Base-by-base conservation (phyloP, 2,329 filamentous ascomycete genomes). In the Dactylellina drechsleri region DNA sequence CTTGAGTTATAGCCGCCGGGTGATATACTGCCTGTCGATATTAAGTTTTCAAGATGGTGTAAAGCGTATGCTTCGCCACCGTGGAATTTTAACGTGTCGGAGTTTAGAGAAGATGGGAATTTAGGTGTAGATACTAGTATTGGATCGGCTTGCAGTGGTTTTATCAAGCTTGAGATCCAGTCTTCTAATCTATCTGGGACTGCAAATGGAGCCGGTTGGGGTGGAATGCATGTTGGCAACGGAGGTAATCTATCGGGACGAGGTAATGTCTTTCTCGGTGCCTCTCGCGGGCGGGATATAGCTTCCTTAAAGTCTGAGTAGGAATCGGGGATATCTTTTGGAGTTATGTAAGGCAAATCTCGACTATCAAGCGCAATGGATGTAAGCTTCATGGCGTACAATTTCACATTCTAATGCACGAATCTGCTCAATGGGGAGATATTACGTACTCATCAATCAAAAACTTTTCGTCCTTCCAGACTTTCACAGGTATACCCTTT, bases 401-500 rank as follows among this genome's bases (percentile, higher is more conserved):
- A 18, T 50, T 50, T 16, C 23, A 4, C 15, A 66, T 18, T 41
- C 56, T 28, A 20, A 41, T 53, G 43, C 6, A 18, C 43, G 43
- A 23, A 49, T 28, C 23, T 23, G 23, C 23, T 23, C 23, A 53
- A 18, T 15, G 2, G 6, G 13, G 23, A n/a, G 18, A 50, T 50
- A 50, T n/a, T 86, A 23, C 90, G 82, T 83, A 93, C 91, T 93
- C 90, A 79, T 93, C 89, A 59, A 93, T 85, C 73, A 89, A 89
- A 78, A 91, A 93, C 80, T 93, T 94, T 81, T 93, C 91, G 78
- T 94, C 91, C 0, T 82, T 81, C 87, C 89, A 93, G 0, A 88
- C 71, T 80, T 87, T 86, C 80, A 92, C 91, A 0, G 87, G 84
- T 2, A 88, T 83, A 0, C 83, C 84, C 2, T 85, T 82, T 12